These are phyloP conservation scores for Penicillium sp. DNA, from an alignment of 2,329 filamentous ascomycete species.

Conservation along the genomic window DNA sequence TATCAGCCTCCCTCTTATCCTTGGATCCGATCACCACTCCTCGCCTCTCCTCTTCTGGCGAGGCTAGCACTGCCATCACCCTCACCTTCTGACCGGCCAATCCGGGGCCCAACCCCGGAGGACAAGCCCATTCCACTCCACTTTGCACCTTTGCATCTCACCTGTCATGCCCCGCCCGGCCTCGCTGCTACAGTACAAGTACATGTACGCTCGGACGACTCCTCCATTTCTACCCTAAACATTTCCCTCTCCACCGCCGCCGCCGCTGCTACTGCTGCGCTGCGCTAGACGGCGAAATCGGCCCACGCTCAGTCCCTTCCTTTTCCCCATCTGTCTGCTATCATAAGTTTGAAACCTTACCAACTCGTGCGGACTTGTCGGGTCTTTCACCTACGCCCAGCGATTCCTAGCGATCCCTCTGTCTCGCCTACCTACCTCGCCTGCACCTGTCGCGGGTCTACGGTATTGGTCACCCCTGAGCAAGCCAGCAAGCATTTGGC, in stretches of 20 bases:
- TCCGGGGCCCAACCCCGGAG: too few relatives aligned
- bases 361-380: not conserved
- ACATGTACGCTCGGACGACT: conserved; percentile 10
- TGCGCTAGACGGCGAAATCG: conserved; percentile 7
- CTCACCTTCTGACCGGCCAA: not conserved
- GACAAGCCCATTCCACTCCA: not conserved
- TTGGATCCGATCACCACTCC: conserved; percentile 13
- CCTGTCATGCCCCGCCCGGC: not conserved
- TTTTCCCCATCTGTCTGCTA: not conserved
- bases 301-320: conserved; percentile 8
- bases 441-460: not conserved
- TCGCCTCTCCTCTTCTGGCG: too few relatives aligned
- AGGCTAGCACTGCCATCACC: conserved; percentile 3
- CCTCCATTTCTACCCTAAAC: not conserved
- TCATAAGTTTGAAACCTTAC: conserved; percentile 4
- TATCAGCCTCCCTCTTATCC: conserved; percentile 20
- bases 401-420: too few relatives aligned
- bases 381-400: too few relatives aligned
- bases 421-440: not conserved
- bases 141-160: not conserved
- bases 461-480: too few relatives aligned
- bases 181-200: not conserved
- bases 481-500: not conserved
- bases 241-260: not conserved
- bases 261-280: not conserved